Conservation (phyloP, 176 grass and related monocot genomes). For the sorghum (Sorghum bicolor) region Sorghum_bicolor_NCBIv3 NC_012877.2:15931501-15932000, state of each 20-base stretch:
- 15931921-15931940: conserved; percentile 85
- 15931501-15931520: conserved; percentile 51
- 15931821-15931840: conserved; percentile 92
- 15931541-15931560: conserved; percentile 93
- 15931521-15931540: conserved; percentile 69
- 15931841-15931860: conserved; percentile 91
- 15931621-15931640: conserved; percentile 43
- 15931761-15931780: neutral
- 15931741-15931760: neutral
- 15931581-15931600: conserved; percentile 82
- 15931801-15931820: conserved; percentile 8
- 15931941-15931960: conserved; percentile 90
- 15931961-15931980: conserved; percentile 99
- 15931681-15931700: conserved; percentile 90
- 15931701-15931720: conserved; percentile 68
- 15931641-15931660: conserved; percentile 54
- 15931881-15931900: conserved; percentile 88
- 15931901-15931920: conserved; percentile 79
- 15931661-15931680: conserved; percentile 85
- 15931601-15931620: conserved; percentile 42
- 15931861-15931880: conserved; percentile 77
- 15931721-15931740: neutral
- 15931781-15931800: conserved; percentile 7
- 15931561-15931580: conserved; percentile 98
- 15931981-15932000: conserved; percentile 86